Evolutionary conservation across 2,329 filamentous ascomycete genomes (phyloP), one percentile per base, ranked within the genome.

Genomic region (Lecanicillium sp.): DNA sequence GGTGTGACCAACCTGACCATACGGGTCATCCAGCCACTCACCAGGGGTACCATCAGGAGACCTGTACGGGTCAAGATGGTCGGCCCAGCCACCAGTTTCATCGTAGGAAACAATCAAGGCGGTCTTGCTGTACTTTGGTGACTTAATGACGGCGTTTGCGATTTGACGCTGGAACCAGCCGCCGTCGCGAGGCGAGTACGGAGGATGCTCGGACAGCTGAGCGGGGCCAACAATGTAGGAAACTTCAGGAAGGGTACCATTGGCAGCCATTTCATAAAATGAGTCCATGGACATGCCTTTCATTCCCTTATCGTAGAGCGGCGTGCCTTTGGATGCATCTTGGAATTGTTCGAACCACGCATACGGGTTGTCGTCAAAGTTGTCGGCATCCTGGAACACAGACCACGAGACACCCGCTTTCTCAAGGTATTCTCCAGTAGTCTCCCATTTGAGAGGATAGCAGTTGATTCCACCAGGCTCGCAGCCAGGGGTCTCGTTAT

Each of bases 331-430:
- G 0, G 51, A 44, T 1, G 70, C 68, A 0, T 63, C 59, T 42
- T 73, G 70, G 50, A 63, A 75, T 40, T 73, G 68, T 40, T 65
- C 38, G 46, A 75, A 75, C 62, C 69, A 71, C 27, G 70, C 69
- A 12, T 71, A 56, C 0, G 70, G 64, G 48, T 73, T 75, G 49
- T 75, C 71, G 30, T 71, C 70, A 41, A 71, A 72, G 51, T 71
- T 72, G 47, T 73, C 61, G 8, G 27, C 64, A 38, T 68, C 60
- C 46, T 73, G 69, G 46, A 59, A 73, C 2, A 71, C 59, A 28
- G 68, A 63, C 71, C 71, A 75, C 1, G 62, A 63, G 15, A 68
- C 63, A 13, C 63, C 66, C 2, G 64, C 63, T 9, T 63, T 59
- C 47, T 73, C 60, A 28, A 69, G 70, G 41, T 63, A 57, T 41